Evolutionary conservation across 2,329 filamentous ascomycete genomes (phyloP), one percentile per base, ranked within the genome.

Genomic region (Pseudopyricularia cyperi): DNA sequence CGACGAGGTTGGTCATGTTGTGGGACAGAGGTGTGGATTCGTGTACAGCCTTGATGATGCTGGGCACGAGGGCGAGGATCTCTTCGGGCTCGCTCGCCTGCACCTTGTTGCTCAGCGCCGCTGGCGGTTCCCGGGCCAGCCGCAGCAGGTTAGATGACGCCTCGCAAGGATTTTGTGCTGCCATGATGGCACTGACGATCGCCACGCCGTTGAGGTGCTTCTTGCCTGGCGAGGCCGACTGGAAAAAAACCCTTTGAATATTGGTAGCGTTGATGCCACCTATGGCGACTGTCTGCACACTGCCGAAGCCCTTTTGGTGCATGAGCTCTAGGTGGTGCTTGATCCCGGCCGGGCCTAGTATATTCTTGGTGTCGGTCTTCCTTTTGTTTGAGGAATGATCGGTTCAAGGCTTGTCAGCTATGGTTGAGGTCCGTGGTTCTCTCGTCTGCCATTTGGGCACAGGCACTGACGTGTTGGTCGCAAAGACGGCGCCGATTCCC

Each of bases 1-100:
- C 91, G 0, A 97, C 91, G 51, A 90, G 75, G 65, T 97, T 97
- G 51, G 93, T 97, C 88, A 97, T 97, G 68, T 95, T 96, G 69
- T 97, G 91, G 50, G 85, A 86, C 22, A 97, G 74, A 0, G 90
- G 89, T 53, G 78, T 83, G 44, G 68, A 73, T 2, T 71, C 65
- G 5, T 78, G 78, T 48, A 95, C 76, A 6, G 74, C 72, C 54
- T 70, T 71, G 44, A 94, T 72, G 17, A 86, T 68, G 39, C 61
- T 61, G 2, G 66, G 64, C 4, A 65, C 63, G 12, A 60, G 48
- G 3, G 51, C 49, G 30, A 70, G n/a, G 9, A 70, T 51, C 7
- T 60, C 53, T 8, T 11, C 14, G 4, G 48, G 35, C 17, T 49
- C 48, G 2, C 24, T 55, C 51, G 2, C 54, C 53, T 17, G 30